Evolutionary conservation across 371 early-diverging fungal genomes (phyloP).

Genomic region (Apophysomyces sp.): DNA sequence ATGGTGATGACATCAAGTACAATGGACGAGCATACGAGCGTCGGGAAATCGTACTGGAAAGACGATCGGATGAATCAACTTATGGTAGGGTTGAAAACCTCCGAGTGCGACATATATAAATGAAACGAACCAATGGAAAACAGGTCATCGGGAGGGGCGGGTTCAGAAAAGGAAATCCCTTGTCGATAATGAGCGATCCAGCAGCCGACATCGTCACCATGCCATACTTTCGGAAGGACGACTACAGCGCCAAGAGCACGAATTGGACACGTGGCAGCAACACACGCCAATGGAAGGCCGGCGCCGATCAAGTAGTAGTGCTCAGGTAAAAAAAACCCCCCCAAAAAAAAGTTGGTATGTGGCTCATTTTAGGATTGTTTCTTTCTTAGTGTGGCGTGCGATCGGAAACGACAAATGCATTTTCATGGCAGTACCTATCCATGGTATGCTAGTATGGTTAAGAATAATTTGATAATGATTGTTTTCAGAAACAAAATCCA

Average conservation of each 20-base stretch:
- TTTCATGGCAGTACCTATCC: constrained; percentile 23
- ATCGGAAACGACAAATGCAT: constrained; percentile 2
- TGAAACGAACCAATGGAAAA: background rate
- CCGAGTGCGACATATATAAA: background rate
- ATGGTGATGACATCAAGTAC: constrained; percentile 16
- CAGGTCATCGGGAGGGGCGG: background rate
- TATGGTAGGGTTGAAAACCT: background rate
- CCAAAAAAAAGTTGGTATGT: too few species aligned
- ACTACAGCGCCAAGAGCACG: background rate
- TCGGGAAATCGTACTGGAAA: background rate
- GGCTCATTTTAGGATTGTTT: too few species aligned
- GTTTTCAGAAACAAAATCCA: constrained; percentile 50
- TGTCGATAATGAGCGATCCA: background rate
- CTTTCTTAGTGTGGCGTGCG: too few species aligned
- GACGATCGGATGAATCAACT: constrained; percentile 1
- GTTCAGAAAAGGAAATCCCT: background rate
- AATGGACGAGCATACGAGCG: constrained; percentile 2
- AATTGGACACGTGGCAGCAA: background rate
- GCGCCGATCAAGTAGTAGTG: background rate
- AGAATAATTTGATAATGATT: too few species aligned
- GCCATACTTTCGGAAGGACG: background rate
- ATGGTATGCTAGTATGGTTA: constrained; percentile 21
- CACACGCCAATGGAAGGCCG: background rate
- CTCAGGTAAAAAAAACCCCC: too few species aligned
- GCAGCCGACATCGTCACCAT: too few species aligned